phyloP scores from a whole-genome alignment of 331 rosid species.

The Spiraea crenata region DNA sequence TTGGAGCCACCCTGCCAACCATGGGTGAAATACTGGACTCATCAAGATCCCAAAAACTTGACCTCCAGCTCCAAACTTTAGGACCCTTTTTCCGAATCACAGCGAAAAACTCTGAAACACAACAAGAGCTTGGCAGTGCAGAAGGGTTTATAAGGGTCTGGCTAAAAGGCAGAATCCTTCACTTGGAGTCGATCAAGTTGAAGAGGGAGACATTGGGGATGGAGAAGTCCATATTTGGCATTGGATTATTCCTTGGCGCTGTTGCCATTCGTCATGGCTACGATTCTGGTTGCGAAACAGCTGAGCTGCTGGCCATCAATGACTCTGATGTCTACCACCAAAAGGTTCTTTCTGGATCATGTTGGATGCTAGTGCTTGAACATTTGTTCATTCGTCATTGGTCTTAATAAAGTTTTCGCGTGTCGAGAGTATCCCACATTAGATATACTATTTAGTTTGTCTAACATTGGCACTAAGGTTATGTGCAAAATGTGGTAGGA shows the following conservation, averaged over 20 bases:
- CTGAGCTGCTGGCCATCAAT: constrained; percentile 76
- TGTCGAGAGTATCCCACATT: too few species aligned
- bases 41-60: constrained; percentile 58
- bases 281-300: constrained; percentile 65
- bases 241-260: constrained; percentile 88
- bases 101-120: constrained; percentile 51
- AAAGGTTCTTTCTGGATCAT: constrained; percentile 47
- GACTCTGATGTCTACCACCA: constrained; percentile 80
- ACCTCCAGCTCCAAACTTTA: constrained; percentile 63
- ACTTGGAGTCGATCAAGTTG: constrained; percentile 74
- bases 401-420: too few species aligned
- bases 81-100: constrained; percentile 94
- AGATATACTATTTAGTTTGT: too few species aligned
- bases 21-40: constrained; percentile 72
- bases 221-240: constrained; percentile 88
- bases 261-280: constrained; percentile 73
- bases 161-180: constrained; percentile 64
- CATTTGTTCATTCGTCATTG: neutral
- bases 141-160: constrained; percentile 72
- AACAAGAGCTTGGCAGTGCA: constrained; percentile 68
- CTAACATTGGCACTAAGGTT: neutral
- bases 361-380: neutral
- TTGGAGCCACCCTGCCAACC: constrained; percentile 40
- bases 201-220: constrained; percentile 67
- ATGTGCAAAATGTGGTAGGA: too few species aligned